Conservation (phyloP, 2,329 filamentous ascomycete species). For the Fusarium pininemorale region DNA sequence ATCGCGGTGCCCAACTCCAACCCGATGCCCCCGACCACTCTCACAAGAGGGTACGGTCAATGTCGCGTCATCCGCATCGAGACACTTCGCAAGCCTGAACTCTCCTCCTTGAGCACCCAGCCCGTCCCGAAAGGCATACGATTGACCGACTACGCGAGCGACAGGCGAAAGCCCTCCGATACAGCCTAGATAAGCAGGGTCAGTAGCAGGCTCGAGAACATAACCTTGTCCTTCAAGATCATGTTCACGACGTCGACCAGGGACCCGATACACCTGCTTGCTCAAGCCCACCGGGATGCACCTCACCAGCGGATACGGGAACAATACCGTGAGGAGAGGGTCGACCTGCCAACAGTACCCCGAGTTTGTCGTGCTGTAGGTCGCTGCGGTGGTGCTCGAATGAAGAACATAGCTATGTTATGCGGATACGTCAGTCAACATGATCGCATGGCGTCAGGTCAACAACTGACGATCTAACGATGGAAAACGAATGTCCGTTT, state of each 20-base stretch:
- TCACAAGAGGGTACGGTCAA: background rate
- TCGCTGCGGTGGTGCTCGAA: fast-evolving
- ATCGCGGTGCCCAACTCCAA: background rate
- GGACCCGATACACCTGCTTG: background rate
- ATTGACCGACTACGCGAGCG: background rate
- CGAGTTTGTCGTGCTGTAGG: too few relatives aligned
- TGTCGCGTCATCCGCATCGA: background rate
- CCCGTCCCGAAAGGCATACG: too few relatives aligned
- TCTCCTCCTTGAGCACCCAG: background rate
- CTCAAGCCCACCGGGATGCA: fast-evolving
- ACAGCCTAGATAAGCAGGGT: fast-evolving
- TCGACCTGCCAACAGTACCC: background rate
- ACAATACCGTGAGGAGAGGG: background rate
- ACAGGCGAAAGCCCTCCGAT: background rate
- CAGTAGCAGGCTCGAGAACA: fast-evolving
- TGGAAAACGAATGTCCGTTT: fast-evolving
- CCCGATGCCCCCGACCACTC: background rate
- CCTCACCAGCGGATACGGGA: fast-evolving
- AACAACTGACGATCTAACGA: background rate
- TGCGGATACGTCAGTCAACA: background rate
- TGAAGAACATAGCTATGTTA: background rate
- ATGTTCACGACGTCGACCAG: fast-evolving
- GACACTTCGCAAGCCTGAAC: background rate
- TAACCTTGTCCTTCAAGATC: background rate
- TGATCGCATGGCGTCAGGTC: background rate